Evolutionary conservation across 2,329 filamentous ascomycete species (phyloP).

Genomic region (Alternaria dauci): DNA sequence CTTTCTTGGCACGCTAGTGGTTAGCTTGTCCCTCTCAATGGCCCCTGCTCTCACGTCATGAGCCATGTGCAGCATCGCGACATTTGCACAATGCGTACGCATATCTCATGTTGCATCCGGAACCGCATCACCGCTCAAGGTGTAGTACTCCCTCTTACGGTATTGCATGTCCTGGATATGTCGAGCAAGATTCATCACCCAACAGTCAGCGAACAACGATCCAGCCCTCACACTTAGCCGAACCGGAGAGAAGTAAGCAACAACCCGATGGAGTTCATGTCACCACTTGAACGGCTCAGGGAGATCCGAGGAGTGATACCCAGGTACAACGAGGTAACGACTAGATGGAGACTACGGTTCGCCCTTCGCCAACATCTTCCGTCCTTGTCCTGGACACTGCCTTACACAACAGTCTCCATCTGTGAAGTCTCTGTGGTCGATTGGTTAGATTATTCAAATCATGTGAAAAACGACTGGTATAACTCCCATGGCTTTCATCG

Average conservation of each 20-base stretch:
- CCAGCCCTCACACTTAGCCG: background rate
- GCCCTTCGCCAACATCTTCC: background rate
- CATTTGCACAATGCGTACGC: background rate
- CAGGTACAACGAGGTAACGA: background rate
- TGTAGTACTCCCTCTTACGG: background rate
- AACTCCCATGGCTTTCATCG: constrained; percentile 5
- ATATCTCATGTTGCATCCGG: background rate
- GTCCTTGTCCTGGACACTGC: background rate
- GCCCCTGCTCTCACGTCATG: background rate
- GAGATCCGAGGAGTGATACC: background rate
- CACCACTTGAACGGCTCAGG: background rate
- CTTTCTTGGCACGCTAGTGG: constrained; percentile 17
- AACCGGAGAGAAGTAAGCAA: background rate
- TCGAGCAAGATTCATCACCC: background rate
- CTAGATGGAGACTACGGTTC: background rate
- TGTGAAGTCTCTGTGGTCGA: background rate
- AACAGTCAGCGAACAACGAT: background rate
- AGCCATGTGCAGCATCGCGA: background rate
- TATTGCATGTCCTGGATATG: background rate
- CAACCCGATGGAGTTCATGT: background rate
- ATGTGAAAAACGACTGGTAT: background rate
- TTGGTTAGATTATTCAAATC: background rate
- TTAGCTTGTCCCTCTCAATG: background rate
- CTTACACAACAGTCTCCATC: background rate
- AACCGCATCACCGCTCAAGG: background rate